These are phyloP conservation scores for Chenopodium album DNA, from an alignment of 148 eudicot genomes.

Conservation along the genomic window DNA sequence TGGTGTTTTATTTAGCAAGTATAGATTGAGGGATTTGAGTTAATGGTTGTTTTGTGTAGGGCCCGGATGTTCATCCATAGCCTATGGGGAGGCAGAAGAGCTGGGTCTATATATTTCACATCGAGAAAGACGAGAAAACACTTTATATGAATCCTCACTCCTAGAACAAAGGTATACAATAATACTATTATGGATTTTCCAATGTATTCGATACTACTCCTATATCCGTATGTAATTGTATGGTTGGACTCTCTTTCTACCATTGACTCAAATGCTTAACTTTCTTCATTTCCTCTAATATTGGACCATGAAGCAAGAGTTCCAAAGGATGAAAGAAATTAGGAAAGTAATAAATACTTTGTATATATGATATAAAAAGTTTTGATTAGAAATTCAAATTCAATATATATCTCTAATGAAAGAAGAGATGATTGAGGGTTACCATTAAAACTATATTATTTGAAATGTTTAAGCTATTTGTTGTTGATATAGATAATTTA, in stretches of 20 bases:
- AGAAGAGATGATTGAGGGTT: neutral
- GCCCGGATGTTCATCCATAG: slow-evolving; percentile 98
- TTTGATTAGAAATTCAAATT: neutral
- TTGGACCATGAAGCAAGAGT: neutral
- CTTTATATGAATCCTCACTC: slow-evolving; percentile 74
- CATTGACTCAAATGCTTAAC: neutral
- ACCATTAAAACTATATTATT: too few species aligned
- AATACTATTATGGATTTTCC: neutral
- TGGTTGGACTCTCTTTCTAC: neutral
- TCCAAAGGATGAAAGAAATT: neutral
- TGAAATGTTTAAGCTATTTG: neutral
- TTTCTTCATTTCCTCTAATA: neutral
- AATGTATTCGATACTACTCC: neutral
- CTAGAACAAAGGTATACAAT: slow-evolving; percentile 79
- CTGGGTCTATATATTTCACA: slow-evolving; percentile 79
- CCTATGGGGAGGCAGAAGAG: slow-evolving; percentile 90
- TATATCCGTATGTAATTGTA: neutral
- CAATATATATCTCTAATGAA: neutral
- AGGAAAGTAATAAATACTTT: neutral
- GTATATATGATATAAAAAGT: too few species aligned
- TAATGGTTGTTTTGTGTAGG: slow-evolving; percentile 41
- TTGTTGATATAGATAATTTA: neutral
- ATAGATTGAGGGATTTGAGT: neutral
- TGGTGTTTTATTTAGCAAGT: neutral
- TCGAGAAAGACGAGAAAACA: slow-evolving; percentile 75